Base-by-base conservation (phyloP, 768 basidiomycete species). In the Calocera cornea region DNA sequence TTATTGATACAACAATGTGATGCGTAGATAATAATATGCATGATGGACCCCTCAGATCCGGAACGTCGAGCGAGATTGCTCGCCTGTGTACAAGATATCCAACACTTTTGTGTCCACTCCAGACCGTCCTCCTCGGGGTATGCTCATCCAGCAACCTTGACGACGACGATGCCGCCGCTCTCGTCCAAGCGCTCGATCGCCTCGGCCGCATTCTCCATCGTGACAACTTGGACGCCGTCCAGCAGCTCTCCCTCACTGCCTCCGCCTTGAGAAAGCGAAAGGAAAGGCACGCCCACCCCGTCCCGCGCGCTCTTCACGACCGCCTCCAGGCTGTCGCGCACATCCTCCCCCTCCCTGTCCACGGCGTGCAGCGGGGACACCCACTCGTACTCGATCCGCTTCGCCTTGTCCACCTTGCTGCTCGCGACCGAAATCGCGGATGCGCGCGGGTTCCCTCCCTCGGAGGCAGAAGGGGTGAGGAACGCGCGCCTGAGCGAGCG, bases 301-400 rank as follows among this genome's bases (percentile, higher is more conserved):
- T 76, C 72, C 64, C 75, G 74, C 1, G 79, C 79, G 73, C 82
- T 73, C 29, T 72, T 73, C 60, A 78, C 68, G 47, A 83, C 76
- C 7, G 78, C 77, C 22, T 73, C 78, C 1, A 84, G 73, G 36
- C 81, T 78, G 65, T 84, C 82, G 17, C 84, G 79, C 65, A 92
- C 82, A 74, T 90, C 87, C 67, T 85, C 82, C 31, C 91, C 91
- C 72, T 92, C 88, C 81, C 86, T 87, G 75, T 92, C 91, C 34
- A 92, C 84, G 73, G 92, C 91, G 69, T 88, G 87, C 38, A 85
- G 84, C 41, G 86, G 78, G 73, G 84, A 86, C n/a, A 92, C 84
- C 90, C 90, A 93, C 22, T 87, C 84, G 75, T 92, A 92, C 60
- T 85, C 86, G 33, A 90, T 85, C 67, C 75, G 34, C 41, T 68